Evolutionary conservation across 352 stramenopile species (phyloP).

Genomic region (Phytophthora kernoviae): DNA sequence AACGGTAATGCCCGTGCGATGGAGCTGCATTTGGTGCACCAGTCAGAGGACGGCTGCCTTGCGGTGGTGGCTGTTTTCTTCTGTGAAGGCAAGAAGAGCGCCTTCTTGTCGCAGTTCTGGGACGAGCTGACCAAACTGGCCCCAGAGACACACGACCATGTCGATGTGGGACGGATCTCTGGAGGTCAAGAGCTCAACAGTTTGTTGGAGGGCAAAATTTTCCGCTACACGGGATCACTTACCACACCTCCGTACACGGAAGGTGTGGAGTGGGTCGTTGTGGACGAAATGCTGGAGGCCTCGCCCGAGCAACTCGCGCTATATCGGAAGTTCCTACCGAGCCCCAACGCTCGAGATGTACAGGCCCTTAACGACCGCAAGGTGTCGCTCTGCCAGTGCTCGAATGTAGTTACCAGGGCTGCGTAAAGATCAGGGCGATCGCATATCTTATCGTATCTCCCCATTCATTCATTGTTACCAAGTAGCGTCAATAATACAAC

Average conservation of each 20-base stretch:
- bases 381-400: slow-evolving; percentile 35
- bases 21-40: slow-evolving; percentile 75
- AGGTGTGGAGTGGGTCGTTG: slow-evolving; percentile 73
- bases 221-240: slow-evolving; percentile 66
- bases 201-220: slow-evolving; percentile 47
- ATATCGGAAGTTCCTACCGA: slow-evolving; percentile 49
- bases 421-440: not conserved
- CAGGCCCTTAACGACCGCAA: slow-evolving; percentile 55
- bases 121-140: slow-evolving; percentile 41
- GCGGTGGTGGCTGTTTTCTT: slow-evolving; percentile 74
- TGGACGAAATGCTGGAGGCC: slow-evolving; percentile 49
- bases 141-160: slow-evolving; percentile 22
- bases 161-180: slow-evolving; percentile 38
- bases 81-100: slow-evolving; percentile 46
- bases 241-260: slow-evolving; percentile 81
- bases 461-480: slow-evolving; percentile 2
- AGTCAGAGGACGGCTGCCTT: slow-evolving; percentile 53
- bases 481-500: slow-evolving; percentile 13
- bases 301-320: slow-evolving; percentile 54
- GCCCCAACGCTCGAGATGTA: slow-evolving; percentile 53
- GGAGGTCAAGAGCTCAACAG: slow-evolving; percentile 27
- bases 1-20: slow-evolving; percentile 55
- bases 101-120: slow-evolving; percentile 73
- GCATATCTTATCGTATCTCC: not conserved
- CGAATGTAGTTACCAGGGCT: slow-evolving; percentile 15